Evolutionary conservation across 495 filamentous ascomycete genomes (phyloP), one percentile per base, ranked within the genome.

Genomic region (Penicillium nucicola): DNA sequence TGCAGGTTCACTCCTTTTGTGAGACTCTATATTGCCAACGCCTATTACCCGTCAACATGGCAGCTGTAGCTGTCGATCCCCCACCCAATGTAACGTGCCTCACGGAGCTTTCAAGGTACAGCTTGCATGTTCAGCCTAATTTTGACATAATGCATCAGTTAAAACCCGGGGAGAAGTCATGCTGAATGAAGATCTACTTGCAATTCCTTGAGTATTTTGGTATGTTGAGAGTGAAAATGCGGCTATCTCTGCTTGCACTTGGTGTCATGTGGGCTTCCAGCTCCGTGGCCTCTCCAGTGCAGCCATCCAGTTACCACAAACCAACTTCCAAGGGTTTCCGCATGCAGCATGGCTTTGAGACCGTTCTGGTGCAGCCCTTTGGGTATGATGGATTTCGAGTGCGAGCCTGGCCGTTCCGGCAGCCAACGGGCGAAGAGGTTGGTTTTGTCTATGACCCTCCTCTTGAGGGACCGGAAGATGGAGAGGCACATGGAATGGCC

Each of bases 321-420:
- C 55, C 62, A 7, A 57, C 56, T 13, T 55, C 53, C 8, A 66
- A 62, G 32, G 63, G 63, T 1, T 55, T 63, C 17, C 57, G 57
- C 12, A 58, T 66, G 52, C 57, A 61, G 23, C 63, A 66, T 53
- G 63, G 63, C 18, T 56, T 63, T 31, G 63, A 66, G 48, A 66
- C 60, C 11, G 28, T 66, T 1, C 46, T 66, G 14, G 58, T 66
- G n/a, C 63, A 66, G 31, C 63, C 63, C 5, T 66, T 59, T 37
- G 63, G 63, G 7, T 66, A 66, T 43, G 63, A 66, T 36, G 63
- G 63, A 11, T 61, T 66, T 19, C 60, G 63, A 11, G 56, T 66
- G 11, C 63, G 63, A 7, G 63, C 63, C 1, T 66, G 63, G 63
- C 60, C 63, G 0, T 66, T 59, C 35, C 55, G 57, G 1, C 60